Evolutionary conservation across 169 alveolate species (phyloP), one percentile per base, ranked within the genome.

Genomic region (Plasmodium coatneyi): DNA sequence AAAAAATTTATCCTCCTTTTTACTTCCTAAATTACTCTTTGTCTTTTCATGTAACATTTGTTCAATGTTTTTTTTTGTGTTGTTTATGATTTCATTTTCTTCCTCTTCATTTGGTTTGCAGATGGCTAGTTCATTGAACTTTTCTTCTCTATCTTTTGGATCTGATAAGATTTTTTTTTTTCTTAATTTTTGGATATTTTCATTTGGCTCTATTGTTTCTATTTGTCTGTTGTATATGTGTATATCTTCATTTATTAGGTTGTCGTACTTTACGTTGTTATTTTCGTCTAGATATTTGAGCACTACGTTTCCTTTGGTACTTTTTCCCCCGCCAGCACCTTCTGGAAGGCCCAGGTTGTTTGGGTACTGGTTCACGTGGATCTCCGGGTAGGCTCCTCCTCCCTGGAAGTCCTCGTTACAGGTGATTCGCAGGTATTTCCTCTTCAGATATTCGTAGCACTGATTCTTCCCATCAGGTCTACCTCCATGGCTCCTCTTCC

Each of bases 311-410:
- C 56, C 46, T 14, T 28, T 12, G 19, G 16, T 14, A 56, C 46
- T 32, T 71, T 70, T 89, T 16, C 49, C n/a, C 54, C 71, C 80
- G 19, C 19, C 60, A 0, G 25, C 60, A 49, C 22, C 60, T 14
- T 49, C 60, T 49, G 60, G 60, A 14, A 78, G 39, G 66, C 98
- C 98, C 92, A 96, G 87, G 80, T 95, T 96, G 72, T 95, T 96
- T 5, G 98, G 98, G 80, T 86, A 96, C 92, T 96, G 98, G 34
- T 95, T 95, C 60, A 95, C 92, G 82, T 78, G 97, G 36, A 96
- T 95, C 79, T 96, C 98, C 0, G 98, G 98, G 76, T 90, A 96
- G 22, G 98, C 97, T 6, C 98, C 98, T 9, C 98, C 98, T 28
- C 94, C 98, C 19, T 96, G 96, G 49, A 95, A 96, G 93, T 96